A percentile compares a stretch with the other conserved stretches of the same genome.
Conservation (phyloP, 495 filamentous ascomycete genomes). For the Gamarada debralockiae region DNA sequence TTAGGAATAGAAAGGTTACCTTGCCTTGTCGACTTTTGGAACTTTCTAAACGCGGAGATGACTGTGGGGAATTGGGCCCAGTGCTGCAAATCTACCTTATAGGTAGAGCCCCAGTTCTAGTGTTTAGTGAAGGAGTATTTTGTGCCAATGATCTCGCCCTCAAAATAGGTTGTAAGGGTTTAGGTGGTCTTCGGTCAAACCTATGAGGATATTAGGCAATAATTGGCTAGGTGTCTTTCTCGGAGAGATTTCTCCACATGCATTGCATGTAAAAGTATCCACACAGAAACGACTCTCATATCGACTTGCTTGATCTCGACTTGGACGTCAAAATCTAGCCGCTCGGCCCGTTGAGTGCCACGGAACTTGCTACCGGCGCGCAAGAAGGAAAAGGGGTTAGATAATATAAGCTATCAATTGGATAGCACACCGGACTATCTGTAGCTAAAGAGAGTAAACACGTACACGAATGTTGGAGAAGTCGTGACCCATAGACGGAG, state of each 20-base stretch:
- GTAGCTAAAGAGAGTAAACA: not conserved
- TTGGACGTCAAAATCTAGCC: conserved; percentile 87
- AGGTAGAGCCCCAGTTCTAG: conserved; percentile 83
- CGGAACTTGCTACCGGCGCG: conserved; percentile 84
- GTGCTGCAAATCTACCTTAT: conserved; percentile 90
- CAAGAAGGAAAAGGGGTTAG: conserved; percentile 73
- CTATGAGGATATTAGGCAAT: conserved; percentile 39
- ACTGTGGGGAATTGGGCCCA: conserved; percentile 95
- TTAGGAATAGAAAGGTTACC: conserved; percentile 52
- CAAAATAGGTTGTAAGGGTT: conserved; percentile 97
- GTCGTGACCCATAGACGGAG: conserved; percentile 50
- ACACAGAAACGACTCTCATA: conserved; percentile 88
- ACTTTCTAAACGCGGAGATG: conserved; percentile 76
- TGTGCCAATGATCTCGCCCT: conserved; percentile 95
- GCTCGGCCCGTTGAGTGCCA: conserved; percentile 88
- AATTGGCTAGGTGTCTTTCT: not conserved
- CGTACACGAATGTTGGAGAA: conserved; percentile 64
- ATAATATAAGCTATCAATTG: conserved; percentile 49
- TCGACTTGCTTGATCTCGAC: conserved; percentile 97
- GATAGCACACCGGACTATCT: conserved; percentile 4
- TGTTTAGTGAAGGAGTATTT: conserved; percentile 95
- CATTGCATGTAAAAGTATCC: conserved; percentile 97
- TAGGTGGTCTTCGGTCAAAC: conserved; percentile 90
- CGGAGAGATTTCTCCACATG: conserved; percentile 23
- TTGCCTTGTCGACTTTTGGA: conserved; percentile 68